Base-by-base conservation (phyloP, 805 yeast species). In the Nakazawaea sp. region DNA sequence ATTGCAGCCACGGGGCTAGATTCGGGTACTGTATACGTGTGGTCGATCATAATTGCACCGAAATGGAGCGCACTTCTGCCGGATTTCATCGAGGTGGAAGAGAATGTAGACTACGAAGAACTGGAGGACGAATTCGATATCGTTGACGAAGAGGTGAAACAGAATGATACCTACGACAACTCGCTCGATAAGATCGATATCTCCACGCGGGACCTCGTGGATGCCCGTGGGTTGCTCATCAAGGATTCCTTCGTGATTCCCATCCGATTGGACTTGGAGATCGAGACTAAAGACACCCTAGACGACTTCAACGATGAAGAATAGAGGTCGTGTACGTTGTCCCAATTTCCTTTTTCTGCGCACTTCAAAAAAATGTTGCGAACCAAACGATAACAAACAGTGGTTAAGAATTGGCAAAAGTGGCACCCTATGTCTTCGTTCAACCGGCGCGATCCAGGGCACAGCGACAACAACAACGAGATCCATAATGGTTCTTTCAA, bases 31-130 rank as follows among this genome's bases (percentile, higher is more conserved):
- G 71, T 89, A 2, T 88, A 84, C 52, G 53, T 83, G 28, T 90
- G 97, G 96, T 73, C 81, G 34, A 71, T 85, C 8, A 72, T 73
- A 27, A 75, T 84, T 16, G 94, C 95, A 1, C 96, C 88, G 49
- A 83, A 85, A 59, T 89, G 97, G 97, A 82, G 94, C 56, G 95
- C 97, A 1, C 64, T 89, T 48, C 97, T 97, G 0, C 97, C 97
- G 1, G 97, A 90, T 56, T 89, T 90, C 54, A 95, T 83, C 33
- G 97, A 89, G 56, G 80, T 89, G 30, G 96, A 89, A 52, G 95
- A 88, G 50, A 90, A 88, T 51, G 81, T 85, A 8, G 87, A 83
- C 41, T 89, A 90, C 52, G 76, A 78, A 46, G 97, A 89, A 52
- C 70, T 72, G 42, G 97, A 89, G 56, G 95, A 88, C 53, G 97